A percentile compares a stretch with the other conserved stretches of the same genome.
Evolutionary conservation across 176 grass and related monocot species (phyloP).

Genomic region (Calamus simplicifolius): DNA sequence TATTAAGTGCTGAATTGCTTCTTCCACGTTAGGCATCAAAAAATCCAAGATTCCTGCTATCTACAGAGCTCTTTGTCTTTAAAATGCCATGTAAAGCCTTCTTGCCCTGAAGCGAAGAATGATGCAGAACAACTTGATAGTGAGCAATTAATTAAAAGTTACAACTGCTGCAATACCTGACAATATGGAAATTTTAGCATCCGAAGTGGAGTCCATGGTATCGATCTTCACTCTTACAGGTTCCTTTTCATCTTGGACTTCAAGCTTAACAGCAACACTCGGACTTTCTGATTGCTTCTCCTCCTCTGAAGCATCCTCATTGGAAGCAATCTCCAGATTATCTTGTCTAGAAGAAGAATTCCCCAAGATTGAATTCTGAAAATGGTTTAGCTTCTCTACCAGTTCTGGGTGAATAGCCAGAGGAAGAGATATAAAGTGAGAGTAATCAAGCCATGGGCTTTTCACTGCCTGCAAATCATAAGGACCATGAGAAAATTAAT

Average conservation of each 20-base stretch:
- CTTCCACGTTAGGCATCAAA: too few relatives aligned
- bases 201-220: constrained; percentile 10
- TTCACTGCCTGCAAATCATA: constrained; percentile 45
- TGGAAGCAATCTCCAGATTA: constrained; percentile 34
- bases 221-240: constrained; percentile 31
- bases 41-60: too few relatives aligned
- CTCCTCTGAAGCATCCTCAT: constrained; percentile 24
- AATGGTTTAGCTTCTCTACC: constrained; percentile 54
- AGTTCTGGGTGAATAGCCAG: constrained; percentile 71
- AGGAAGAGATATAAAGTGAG: constrained; percentile 91
- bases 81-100: too few relatives aligned
- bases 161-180: constrained; percentile 10
- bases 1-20: too few relatives aligned
- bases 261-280: constrained; percentile 26
- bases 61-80: too few relatives aligned
- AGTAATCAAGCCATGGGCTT: constrained; percentile 71
- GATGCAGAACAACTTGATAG: too few relatives aligned
- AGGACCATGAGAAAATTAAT: too few relatives aligned
- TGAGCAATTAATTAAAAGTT: not conserved
- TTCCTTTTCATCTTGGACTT: constrained; percentile 38
- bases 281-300: constrained; percentile 23
- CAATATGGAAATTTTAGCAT: constrained; percentile 27
- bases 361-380: constrained; percentile 65
- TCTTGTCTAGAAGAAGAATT: constrained; percentile 14
- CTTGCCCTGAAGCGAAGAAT: too few relatives aligned